Percentiles rank a stretch among this genome's conserved stretches.
These are phyloP conservation scores for Sporobolomyces phaffii DNA, from an alignment of 768 basidiomycete species.

Conservation along the genomic window DNA sequence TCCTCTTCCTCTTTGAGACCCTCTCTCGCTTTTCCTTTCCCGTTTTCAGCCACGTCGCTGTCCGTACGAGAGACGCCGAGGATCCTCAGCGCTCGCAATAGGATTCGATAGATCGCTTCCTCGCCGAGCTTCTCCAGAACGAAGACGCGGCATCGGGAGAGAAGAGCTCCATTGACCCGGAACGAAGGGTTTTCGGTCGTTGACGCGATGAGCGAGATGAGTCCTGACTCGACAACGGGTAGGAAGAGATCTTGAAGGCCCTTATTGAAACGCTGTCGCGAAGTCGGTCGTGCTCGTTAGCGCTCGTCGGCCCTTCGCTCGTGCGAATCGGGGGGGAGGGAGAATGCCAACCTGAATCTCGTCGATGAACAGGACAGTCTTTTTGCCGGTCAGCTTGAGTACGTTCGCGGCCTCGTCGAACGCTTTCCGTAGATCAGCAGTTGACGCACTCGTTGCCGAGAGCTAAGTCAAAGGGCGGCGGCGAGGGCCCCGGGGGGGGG, in stretches of 20 bases:
- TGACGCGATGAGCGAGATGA: constrained; percentile 59
- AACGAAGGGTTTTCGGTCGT: constrained; percentile 89
- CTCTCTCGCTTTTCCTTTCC: constrained; percentile 5
- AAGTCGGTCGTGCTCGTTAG: not conserved
- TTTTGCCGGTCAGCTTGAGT: constrained; percentile 59
- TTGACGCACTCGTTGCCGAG: constrained; percentile 44
- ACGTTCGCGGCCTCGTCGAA: constrained; percentile 69
- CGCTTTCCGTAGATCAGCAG: constrained; percentile 64
- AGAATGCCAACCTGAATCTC: constrained; percentile 60
- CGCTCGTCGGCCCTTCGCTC: not conserved
- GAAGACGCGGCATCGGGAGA: constrained; percentile 57
- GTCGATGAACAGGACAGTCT: constrained; percentile 72
- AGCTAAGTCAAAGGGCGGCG: constrained; percentile 11
- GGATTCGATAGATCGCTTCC: constrained; percentile 57
- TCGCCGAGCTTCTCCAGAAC: constrained; percentile 64
- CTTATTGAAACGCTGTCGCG: constrained; percentile 55
- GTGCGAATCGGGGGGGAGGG: too few species aligned
- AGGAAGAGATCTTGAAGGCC: constrained; percentile 62
- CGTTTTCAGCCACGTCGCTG: too few species aligned
- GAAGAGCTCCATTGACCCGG: constrained; percentile 41
- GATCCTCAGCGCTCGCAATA: constrained; percentile 53
- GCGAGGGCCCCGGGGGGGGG: too few species aligned
- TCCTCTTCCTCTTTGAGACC: not conserved
- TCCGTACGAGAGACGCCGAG: too few species aligned
- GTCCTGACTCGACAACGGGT: constrained; percentile 71